A percentile compares a stretch with the other conserved stretches of the same genome.
Conservation (phyloP, 2,329 filamentous ascomycete genomes). For the Fusarium torreyae region DNA sequence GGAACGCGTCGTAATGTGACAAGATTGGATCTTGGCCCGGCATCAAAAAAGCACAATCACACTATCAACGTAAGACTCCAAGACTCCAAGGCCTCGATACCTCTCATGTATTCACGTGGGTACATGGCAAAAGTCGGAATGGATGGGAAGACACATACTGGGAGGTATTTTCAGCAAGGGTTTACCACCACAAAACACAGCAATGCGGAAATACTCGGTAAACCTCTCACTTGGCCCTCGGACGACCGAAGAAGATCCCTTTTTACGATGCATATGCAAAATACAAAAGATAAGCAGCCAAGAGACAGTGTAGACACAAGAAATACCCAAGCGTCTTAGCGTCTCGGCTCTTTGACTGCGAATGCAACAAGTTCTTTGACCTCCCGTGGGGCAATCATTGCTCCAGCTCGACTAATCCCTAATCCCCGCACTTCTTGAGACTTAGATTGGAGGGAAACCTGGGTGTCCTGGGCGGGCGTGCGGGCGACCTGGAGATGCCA, state of each 20-base stretch:
- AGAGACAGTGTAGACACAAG: conserved; percentile 18
- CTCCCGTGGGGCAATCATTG: conserved; percentile 28
- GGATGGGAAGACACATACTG: conserved; percentile 29
- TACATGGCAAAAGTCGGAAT: conserved; percentile 17
- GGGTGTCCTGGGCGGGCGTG: conserved; percentile 7
- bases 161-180: conserved; percentile 20
- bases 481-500: conserved; percentile 8
- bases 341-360: conserved; percentile 36
- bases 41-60: conserved; percentile 29
- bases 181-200: conserved; percentile 22
- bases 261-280: conserved; percentile 26
- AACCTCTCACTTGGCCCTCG: conserved; percentile 15
- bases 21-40: conserved; percentile 22
- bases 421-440: conserved; percentile 43
- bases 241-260: conserved; percentile 31
- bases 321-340: conserved; percentile 45
- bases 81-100: conserved; percentile 3
- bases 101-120: conserved; percentile 47
- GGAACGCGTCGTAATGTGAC: conserved; percentile 13
- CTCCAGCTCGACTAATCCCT: conserved; percentile 38
- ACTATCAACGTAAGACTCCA: conserved; percentile 22
- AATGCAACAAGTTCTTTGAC: conserved; percentile 1
- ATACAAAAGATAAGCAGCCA: conserved; percentile 32
- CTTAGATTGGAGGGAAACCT: conserved; percentile 35
- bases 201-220: conserved; percentile 35